These are phyloP conservation scores for Rhododendron griersonianum DNA, from an alignment of 148 eudicot genomes.

Conservation along the genomic window DNA sequence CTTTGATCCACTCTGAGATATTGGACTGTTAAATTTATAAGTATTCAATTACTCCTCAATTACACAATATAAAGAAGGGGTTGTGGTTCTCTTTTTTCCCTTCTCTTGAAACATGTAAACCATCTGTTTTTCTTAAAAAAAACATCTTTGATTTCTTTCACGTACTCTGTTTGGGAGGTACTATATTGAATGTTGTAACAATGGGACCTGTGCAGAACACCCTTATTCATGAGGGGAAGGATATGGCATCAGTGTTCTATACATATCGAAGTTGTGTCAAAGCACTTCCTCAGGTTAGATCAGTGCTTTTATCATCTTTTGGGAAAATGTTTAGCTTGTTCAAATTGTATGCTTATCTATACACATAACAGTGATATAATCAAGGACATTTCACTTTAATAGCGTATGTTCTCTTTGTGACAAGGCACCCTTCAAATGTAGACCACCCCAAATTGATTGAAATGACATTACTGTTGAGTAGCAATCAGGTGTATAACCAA, in stretches of 20 bases:
- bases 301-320: background rate
- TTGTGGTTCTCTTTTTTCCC: constrained; percentile 6
- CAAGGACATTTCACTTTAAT: background rate
- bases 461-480: background rate
- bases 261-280: constrained; percentile 95
- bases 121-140: background rate
- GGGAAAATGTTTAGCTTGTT: background rate
- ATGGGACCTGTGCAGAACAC: constrained; percentile 48
- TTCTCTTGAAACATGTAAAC: background rate
- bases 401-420: background rate
- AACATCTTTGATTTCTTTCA: background rate
- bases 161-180: background rate
- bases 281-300: constrained; percentile 94
- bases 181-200: constrained; percentile 5
- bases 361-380: background rate
- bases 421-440: background rate
- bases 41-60: background rate
- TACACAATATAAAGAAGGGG: background rate
- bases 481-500: background rate
- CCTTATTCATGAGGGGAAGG: constrained; percentile 87
- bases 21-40: background rate
- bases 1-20: background rate
- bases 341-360: background rate
- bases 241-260: constrained; percentile 88
- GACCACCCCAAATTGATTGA: background rate